Base-by-base conservation (phyloP, 2,329 filamentous ascomycete genomes). In the Phaeosphaeriaceae sp. region DNA sequence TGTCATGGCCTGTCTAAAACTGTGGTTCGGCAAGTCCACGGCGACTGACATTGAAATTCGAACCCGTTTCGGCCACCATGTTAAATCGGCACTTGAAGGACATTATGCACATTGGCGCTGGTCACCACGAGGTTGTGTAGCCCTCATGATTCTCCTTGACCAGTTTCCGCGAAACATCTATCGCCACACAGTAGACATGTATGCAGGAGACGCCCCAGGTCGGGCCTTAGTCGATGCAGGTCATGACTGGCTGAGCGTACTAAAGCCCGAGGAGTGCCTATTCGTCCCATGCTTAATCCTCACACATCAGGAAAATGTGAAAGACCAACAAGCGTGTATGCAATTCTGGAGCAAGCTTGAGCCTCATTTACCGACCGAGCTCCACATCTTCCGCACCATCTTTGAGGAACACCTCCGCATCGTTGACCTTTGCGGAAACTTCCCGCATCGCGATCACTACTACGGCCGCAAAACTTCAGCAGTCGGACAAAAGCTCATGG, bases 131-230 rank as follows among this genome's bases (percentile, higher is more conserved):
- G 50, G 50, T 13, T 54, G 46, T 33, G 29, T 54, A 21, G 72
- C 72, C 6, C 56, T 74, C 11, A 64, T 75, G 30, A 56, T 76
- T n/a, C 66, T 74, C 1, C 66, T 75, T 6, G 72, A 75, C 52
- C 72, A 75, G 52, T 71, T 74, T 37, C 67, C 73, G 8, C 66
- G 73, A 4, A 74, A 75, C 36, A 58, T 74, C 37, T 73, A 68
- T 49, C 65, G 73, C 11, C 63, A 64, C 8, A 66, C 66, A 1
- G 54, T 61, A 5, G 50, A 64, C 8, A 64, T 69, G 15, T 74
- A 66, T 48, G 63, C 61, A 6, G 67, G 67, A 13, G 73, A 74
- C 46, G 21, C 29, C 12, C 30, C 40, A 12, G 50, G 45, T 8
- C 37, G 50, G 17, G 15, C 28, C 8, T 45, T 52, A 18, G 45